These are phyloP conservation scores for Backusella tuberculispora DNA, from an alignment of 192 early-diverging fungal genomes.

Conservation along the genomic window DNA sequence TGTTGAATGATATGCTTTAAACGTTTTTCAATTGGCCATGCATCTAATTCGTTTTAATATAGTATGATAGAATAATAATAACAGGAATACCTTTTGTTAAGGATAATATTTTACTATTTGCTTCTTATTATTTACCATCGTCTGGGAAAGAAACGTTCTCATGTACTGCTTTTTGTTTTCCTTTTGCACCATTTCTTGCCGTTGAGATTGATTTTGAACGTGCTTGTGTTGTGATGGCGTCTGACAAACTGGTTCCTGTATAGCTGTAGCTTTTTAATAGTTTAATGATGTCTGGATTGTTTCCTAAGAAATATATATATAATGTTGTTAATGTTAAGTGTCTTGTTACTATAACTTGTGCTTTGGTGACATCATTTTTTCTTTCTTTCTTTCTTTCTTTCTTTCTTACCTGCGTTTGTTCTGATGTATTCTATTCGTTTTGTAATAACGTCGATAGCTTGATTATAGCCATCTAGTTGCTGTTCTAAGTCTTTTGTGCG, in stretches of 20 bases:
- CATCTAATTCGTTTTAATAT: slow-evolving; percentile 18
- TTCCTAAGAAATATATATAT: slow-evolving; percentile 19
- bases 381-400: slow-evolving; percentile 17
- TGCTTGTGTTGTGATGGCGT: slow-evolving; percentile 61
- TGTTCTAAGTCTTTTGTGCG: slow-evolving; percentile 43
- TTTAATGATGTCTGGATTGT: slow-evolving; percentile 18
- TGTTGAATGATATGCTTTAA: slow-evolving; percentile 23
- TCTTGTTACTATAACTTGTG: not conserved
- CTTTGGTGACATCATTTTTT: too few relatives aligned
- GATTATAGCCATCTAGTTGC: slow-evolving; percentile 34
- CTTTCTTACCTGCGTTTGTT: slow-evolving; percentile 24
- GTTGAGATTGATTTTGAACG: slow-evolving; percentile 22
- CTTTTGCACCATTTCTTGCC: slow-evolving; percentile 28
- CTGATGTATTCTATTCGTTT: slow-evolving; percentile 39
- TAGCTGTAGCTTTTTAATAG: slow-evolving; percentile 27
- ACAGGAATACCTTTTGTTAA: not conserved
- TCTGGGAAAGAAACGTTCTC: slow-evolving; percentile 40
- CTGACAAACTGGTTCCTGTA: slow-evolving; percentile 79
- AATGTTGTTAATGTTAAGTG: not conserved
- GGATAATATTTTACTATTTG: not conserved
- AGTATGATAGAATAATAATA: slow-evolving; percentile 10
- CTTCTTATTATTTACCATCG: slow-evolving; percentile 27
- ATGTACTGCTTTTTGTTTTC: slow-evolving; percentile 32
- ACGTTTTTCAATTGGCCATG: slow-evolving; percentile 32
- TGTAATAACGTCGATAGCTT: slow-evolving; percentile 31